Evolutionary conservation across 2,329 filamentous ascomycete species (phyloP), one percentile per base, ranked within the genome.

Genomic region (Emericellopsis cladophorae): DNA sequence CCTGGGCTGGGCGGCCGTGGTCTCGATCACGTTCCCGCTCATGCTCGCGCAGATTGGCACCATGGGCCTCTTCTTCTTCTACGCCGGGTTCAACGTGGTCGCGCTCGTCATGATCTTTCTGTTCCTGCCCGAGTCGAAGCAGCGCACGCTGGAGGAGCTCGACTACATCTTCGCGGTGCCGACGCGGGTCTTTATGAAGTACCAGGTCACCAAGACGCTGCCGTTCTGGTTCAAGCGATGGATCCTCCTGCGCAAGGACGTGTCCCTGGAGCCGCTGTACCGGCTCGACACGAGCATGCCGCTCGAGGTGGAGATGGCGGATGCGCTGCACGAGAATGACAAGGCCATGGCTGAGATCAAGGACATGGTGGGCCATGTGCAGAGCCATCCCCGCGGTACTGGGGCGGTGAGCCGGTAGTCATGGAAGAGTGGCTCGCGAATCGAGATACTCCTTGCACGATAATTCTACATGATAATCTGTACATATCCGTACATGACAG

Each of bases 131-230:
- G 75, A 79, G 53, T 79, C 75, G 11, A 79, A 79, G 56, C 72
- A 70, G 49, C 60, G 65, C 18, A 68, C 65, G 3, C 56, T 72
- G 11, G 68, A 70, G 47, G 68, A 71, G 54, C 58, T 83, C 31
- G 78, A 83, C 48, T 72, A 72, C 43, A 67, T 76, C 40, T 76
- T 74, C 51, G 74, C 71, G 5, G 74, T 81, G 4, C 74, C 75
- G 2, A 78, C 72, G 7, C 58, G 67, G 18, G 67, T 63, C 39
- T 76, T 76, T 49, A 67, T 72, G 53, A 61, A 57, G 42, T 81
- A 81, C 46, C 75, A 81, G 51, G 46, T 71, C 10, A 67, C 59
- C 45, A 68, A 72, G 46, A 68, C 65, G 1, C 53, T 79, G 21
- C 79, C 78, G 0, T 82, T 68, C 61, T 81, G 72, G 70, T 54